phyloP scores from a whole-genome alignment of 768 basidiomycete species.

The Leccinellum luteum region DNA sequence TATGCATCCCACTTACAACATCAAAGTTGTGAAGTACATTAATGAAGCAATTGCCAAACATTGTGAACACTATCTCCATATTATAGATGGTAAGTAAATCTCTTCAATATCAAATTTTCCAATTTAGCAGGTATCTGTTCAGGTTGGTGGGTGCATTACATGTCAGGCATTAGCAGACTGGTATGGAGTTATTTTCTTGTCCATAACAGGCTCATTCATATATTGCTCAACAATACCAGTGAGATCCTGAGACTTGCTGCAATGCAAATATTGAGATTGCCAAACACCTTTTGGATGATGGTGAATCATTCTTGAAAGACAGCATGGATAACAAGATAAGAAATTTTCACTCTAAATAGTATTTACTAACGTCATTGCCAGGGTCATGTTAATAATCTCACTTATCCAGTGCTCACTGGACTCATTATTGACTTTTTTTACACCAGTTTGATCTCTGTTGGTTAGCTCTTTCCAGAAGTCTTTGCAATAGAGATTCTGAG shows the following conservation, averaged over 20 bases:
- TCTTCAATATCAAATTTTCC: no score
- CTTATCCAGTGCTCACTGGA: not conserved
- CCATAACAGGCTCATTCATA: not conserved
- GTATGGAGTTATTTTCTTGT: not conserved
- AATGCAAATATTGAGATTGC: not conserved
- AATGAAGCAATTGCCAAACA: not conserved
- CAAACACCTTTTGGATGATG: not conserved
- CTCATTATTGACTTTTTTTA: conserved; percentile 8
- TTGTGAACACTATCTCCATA: not conserved
- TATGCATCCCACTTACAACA: not conserved
- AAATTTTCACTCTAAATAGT: not conserved
- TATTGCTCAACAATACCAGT: not conserved
- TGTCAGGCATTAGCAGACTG: not conserved
- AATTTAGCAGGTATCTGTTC: not conserved
- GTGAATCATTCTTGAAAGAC: not conserved
- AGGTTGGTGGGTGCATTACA: conserved; percentile 6
- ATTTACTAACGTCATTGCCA: not conserved
- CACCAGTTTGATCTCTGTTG: not conserved
- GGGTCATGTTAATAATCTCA: conserved; percentile 5
- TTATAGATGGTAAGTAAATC: not conserved
- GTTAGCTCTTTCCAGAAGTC: conserved; percentile 4
- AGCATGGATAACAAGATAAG: conserved; percentile 1
- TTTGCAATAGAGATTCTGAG: not conserved
- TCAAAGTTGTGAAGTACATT: not conserved
- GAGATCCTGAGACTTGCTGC: not conserved